phyloP scores from a whole-genome alignment of 208 protist species.

The Leishmania turanica region DNA sequence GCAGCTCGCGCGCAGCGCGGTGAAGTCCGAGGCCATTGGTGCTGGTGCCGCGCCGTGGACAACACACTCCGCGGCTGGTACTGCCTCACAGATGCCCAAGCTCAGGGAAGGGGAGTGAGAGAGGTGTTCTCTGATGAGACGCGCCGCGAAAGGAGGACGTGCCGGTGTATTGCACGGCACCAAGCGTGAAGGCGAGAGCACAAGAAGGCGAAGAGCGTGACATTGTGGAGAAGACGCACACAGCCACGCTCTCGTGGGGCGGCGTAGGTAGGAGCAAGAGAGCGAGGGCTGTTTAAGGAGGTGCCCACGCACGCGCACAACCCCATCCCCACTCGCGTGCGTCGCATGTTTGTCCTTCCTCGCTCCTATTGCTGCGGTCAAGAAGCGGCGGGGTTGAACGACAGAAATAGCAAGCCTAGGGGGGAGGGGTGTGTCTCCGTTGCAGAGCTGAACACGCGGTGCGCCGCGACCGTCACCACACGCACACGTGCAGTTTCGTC shows the following conservation, averaged over 20 bases:
- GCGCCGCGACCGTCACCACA: neutral
- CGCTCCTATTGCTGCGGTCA: neutral
- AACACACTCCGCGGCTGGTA: neutral
- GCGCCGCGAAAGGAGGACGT: neutral
- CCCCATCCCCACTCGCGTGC: neutral
- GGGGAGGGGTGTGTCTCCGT: no score
- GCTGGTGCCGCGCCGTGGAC: neutral
- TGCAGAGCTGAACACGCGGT: neutral
- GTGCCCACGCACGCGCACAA: neutral
- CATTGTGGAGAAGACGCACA: neutral
- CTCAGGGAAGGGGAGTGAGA: neutral
- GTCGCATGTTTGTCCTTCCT: neutral
- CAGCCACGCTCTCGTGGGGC: neutral
- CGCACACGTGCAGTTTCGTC: no score
- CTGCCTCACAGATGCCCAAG: neutral
- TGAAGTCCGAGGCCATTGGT: conserved; percentile 33
- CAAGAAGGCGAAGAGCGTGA: neutral
- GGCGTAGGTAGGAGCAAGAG: no score
- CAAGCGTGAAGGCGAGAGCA: neutral
- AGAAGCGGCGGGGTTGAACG: neutral
- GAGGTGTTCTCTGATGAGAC: neutral
- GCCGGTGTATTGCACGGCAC: neutral
- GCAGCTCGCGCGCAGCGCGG: conserved; percentile 33
- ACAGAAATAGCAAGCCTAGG: neutral
- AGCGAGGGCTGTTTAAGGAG: no score